Evolutionary conservation across 2,329 filamentous ascomycete species (phyloP).

Genomic region (Phoma sp.): DNA sequence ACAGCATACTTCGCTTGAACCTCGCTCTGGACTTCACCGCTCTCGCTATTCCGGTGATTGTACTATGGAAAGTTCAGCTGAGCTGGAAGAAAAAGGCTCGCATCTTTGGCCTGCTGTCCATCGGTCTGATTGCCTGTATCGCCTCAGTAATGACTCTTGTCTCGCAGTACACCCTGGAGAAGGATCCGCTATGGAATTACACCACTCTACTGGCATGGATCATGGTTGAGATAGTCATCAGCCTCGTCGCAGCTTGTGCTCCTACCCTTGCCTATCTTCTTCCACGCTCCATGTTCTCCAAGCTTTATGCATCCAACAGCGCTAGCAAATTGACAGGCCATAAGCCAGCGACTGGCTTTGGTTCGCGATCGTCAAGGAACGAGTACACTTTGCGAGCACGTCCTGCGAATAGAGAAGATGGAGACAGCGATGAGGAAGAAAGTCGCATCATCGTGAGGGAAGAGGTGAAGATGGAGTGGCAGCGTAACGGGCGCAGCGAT

Average conservation of each 20-base stretch:
- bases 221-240: constrained; percentile 12
- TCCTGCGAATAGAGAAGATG: not conserved
- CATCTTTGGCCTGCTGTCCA: constrained; percentile 10
- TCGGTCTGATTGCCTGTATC: constrained; percentile 13
- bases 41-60: constrained; percentile 11
- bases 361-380: constrained; percentile 3
- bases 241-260: constrained; percentile 13
- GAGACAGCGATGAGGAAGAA: constrained; percentile 6
- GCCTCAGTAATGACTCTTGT: constrained; percentile 14
- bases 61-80: constrained; percentile 11
- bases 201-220: constrained; percentile 13
- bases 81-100: constrained; percentile 14
- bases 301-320: constrained; percentile 6
- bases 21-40: constrained; percentile 14
- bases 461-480: constrained; percentile 6
- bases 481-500: not conserved
- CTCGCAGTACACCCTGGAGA: constrained; percentile 11
- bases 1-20: constrained; percentile 14
- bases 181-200: constrained; percentile 13
- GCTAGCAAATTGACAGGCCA: constrained; percentile 7
- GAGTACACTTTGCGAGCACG: not conserved
- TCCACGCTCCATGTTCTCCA: constrained; percentile 4
- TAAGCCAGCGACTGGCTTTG: not conserved
- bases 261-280: constrained; percentile 13
- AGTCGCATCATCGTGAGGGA: constrained; percentile 8